Percentiles rank a stretch among this genome's conserved stretches.
These are phyloP conservation scores for Cydonia oblonga DNA, from an alignment of 331 rosid species.

Conservation along the genomic window DNA sequence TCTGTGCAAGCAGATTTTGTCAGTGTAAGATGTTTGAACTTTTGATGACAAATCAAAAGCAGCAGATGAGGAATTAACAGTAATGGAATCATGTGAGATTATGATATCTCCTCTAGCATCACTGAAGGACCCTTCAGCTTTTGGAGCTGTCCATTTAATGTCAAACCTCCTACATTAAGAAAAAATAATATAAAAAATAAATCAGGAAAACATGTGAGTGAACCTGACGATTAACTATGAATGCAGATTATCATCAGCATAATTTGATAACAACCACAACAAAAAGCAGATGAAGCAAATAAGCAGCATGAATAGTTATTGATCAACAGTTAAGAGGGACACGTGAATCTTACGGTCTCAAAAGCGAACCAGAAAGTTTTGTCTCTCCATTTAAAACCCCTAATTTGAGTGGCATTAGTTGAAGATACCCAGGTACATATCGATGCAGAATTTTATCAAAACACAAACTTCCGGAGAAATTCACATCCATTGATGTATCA, in stretches of 20 bases:
- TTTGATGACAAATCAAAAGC: conserved; percentile 68
- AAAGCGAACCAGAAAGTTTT: conserved; percentile 71
- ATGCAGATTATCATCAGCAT: neutral
- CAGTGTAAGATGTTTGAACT: conserved; percentile 52
- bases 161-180: conserved; percentile 58
- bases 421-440: conserved; percentile 59
- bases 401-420: conserved; percentile 49
- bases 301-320: conserved; percentile 2
- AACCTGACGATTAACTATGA: conserved; percentile 5
- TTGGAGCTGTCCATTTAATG: conserved; percentile 78
- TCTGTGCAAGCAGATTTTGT: conserved; percentile 26
- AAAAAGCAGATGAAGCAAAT: conserved; percentile 12
- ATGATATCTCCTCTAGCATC: conserved; percentile 90
- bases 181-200: neutral
- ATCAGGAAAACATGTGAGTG: too few relatives aligned
- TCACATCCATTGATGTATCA: conserved; percentile 75
- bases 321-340: neutral
- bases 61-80: conserved; percentile 63
- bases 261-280: neutral
- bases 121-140: conserved; percentile 72
- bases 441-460: conserved; percentile 62
- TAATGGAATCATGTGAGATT: conserved; percentile 54
- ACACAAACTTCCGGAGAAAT: conserved; percentile 72
- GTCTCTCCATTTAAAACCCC: conserved; percentile 75
- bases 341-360: conserved; percentile 66